phyloP scores from a whole-genome alignment of 139 green algal genomes.

The Yamagishiella unicocca region DNA sequence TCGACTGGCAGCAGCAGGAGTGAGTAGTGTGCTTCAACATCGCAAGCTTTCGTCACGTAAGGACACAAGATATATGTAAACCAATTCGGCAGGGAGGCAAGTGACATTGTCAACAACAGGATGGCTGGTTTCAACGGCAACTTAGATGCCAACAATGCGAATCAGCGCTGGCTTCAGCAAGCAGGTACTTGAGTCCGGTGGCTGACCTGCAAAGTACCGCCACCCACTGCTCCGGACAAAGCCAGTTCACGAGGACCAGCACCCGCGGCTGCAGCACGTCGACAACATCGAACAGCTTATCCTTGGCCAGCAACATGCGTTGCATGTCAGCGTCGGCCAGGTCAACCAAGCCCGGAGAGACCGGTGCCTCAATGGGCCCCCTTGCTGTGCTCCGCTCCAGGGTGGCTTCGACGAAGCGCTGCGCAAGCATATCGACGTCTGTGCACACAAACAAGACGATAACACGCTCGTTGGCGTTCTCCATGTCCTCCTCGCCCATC shows the following conservation, averaged over 20 bases:
- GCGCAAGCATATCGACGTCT: background rate
- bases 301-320: conserved; percentile 21
- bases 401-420: background rate
- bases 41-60: too few species aligned
- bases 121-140: too few species aligned
- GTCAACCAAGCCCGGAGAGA: background rate
- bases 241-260: conserved; percentile 23
- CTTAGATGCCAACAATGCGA: too few species aligned
- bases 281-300: background rate
- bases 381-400: background rate
- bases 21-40: too few species aligned
- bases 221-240: background rate
- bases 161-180: too few species aligned
- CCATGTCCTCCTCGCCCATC: conserved; percentile 27
- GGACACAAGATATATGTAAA: too few species aligned
- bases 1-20: too few species aligned
- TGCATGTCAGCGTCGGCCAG: conserved; percentile 18
- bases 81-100: too few species aligned
- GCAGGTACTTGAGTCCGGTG: too few species aligned
- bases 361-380: background rate
- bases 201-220: conserved; percentile 13
- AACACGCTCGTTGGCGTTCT: background rate
- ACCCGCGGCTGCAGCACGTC: conserved; percentile 15
- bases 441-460: background rate
- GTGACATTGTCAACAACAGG: too few species aligned